These are phyloP conservation scores for Dalechampia spathulata DNA, from an alignment of 441 rosid species.

Conservation along the genomic window DNA sequence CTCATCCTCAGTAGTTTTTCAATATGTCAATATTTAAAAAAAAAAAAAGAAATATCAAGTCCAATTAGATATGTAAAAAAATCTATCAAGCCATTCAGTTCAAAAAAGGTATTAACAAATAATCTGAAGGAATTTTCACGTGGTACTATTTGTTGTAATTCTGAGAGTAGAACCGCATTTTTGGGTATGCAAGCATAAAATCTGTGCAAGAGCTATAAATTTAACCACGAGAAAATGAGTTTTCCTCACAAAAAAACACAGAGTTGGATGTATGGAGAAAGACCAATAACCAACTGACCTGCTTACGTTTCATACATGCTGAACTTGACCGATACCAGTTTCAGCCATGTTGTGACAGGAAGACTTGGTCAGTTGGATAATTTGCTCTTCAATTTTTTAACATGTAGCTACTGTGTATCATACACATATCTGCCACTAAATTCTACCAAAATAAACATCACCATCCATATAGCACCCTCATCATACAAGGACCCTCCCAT, in stretches of 20 bases:
- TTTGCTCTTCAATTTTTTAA: conserved; percentile 20
- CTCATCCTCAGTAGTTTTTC: neutral
- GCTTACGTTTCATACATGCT: conserved; percentile 7
- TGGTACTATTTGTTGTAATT: conserved; percentile 1
- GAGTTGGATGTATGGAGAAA: conserved; percentile 3
- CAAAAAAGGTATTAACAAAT: no score
- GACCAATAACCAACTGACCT: conserved; percentile 25
- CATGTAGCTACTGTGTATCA: conserved; percentile 24
- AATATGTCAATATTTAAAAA: no score
- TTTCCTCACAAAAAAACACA: neutral
- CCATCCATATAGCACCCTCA: conserved; percentile 10
- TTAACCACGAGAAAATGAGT: neutral
- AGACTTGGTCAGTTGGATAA: conserved; percentile 13
- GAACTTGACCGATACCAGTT: neutral
- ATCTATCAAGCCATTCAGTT: no score
- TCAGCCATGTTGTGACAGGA: neutral
- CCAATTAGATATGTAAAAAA: conserved; percentile 19
- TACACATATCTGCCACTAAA: conserved; percentile 21
- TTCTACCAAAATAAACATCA: conserved; percentile 24
- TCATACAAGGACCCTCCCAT: conserved; percentile 4
- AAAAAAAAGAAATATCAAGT: neutral
- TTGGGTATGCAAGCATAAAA: neutral
- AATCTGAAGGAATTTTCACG: neutral
- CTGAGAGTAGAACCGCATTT: neutral
- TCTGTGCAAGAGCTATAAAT: neutral